Evolutionary conservation across 2,329 filamentous ascomycete genomes (phyloP).

Genomic region (Escovopsis weberi): DNA sequence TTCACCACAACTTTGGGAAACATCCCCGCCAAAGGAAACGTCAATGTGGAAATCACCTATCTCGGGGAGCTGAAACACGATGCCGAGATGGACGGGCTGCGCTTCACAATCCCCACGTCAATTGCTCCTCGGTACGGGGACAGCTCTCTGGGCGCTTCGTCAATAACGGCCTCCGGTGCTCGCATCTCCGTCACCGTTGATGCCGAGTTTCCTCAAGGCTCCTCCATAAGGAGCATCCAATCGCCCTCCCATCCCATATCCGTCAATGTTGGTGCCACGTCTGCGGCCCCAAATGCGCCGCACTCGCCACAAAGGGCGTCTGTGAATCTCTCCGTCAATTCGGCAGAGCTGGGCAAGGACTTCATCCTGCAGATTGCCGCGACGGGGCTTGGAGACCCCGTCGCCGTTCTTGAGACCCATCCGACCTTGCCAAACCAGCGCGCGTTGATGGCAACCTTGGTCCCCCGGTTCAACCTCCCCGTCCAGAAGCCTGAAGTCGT

Average conservation of each 20-base stretch:
- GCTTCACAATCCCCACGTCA: slow-evolving; percentile 52
- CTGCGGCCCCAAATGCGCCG: slow-evolving; percentile 23
- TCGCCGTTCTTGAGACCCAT: slow-evolving; percentile 52
- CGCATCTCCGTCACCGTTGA: slow-evolving; percentile 19
- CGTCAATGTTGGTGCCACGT: slow-evolving; percentile 45
- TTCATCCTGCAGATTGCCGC: slow-evolving; percentile 52
- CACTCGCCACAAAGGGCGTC: slow-evolving; percentile 46
- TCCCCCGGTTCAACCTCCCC: slow-evolving; percentile 53
- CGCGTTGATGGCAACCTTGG: slow-evolving; percentile 55
- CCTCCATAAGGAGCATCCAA: slow-evolving; percentile 45
- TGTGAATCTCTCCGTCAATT: slow-evolving; percentile 40
- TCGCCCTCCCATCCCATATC: slow-evolving; percentile 55
- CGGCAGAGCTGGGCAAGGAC: slow-evolving; percentile 42
- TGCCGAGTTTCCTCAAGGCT: slow-evolving; percentile 33
- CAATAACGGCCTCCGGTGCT: neutral
- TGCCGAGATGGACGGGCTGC: slow-evolving; percentile 49
- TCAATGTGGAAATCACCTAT: slow-evolving; percentile 49
- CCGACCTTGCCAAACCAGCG: slow-evolving; percentile 44
- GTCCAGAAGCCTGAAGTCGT: slow-evolving; percentile 45
- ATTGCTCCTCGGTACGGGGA: slow-evolving; percentile 53
- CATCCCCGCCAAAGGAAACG: slow-evolving; percentile 40
- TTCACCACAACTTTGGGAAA: slow-evolving; percentile 57
- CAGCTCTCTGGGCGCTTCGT: neutral
- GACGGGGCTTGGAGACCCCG: slow-evolving; percentile 44
- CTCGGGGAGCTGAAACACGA: slow-evolving; percentile 61